Conservation (phyloP, 768 basidiomycete species). For the Fistulinella prunicolor region DNA sequence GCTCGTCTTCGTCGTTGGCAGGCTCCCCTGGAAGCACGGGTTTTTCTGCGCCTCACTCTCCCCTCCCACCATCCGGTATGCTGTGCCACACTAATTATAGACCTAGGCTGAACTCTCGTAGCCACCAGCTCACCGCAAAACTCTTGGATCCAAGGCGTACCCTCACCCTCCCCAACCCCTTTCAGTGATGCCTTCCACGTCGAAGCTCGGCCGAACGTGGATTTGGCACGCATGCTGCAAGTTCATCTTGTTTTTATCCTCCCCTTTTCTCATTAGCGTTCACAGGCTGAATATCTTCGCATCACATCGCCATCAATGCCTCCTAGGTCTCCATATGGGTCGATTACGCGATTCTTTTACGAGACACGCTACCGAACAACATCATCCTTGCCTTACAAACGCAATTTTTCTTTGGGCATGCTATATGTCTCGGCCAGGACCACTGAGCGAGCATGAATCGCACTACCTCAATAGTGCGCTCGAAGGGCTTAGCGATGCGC, state of each 20-base stretch:
- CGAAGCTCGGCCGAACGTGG: constrained; percentile 49
- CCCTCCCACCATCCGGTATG: constrained; percentile 54
- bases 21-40: constrained; percentile 52
- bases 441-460: constrained; percentile 67
- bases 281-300: constrained; percentile 71
- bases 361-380: constrained; percentile 54
- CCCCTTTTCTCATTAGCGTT: constrained; percentile 6
- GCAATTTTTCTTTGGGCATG: constrained; percentile 83
- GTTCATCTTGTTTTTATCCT: constrained; percentile 21
- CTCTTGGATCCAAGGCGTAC: constrained; percentile 48
- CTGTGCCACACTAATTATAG: not conserved
- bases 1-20: constrained; percentile 49
- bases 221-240: constrained; percentile 67
- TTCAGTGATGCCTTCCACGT: constrained; percentile 50
- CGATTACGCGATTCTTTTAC: constrained; percentile 60
- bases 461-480: constrained; percentile 66
- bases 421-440: constrained; percentile 70
- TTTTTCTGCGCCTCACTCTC: constrained; percentile 54
- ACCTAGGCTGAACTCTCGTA: constrained; percentile 15
- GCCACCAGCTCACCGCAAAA: constrained; percentile 50
- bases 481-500: constrained; percentile 59
- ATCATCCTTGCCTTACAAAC: constrained; percentile 75
- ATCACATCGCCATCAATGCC: constrained; percentile 72
- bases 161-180: constrained; percentile 53
- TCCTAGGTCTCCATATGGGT: constrained; percentile 66